A percentile compares a stretch with the other conserved stretches of the same genome.
Evolutionary conservation across 495 filamentous ascomycete species (phyloP).

Genomic region (Trichocladium antarcticum): DNA sequence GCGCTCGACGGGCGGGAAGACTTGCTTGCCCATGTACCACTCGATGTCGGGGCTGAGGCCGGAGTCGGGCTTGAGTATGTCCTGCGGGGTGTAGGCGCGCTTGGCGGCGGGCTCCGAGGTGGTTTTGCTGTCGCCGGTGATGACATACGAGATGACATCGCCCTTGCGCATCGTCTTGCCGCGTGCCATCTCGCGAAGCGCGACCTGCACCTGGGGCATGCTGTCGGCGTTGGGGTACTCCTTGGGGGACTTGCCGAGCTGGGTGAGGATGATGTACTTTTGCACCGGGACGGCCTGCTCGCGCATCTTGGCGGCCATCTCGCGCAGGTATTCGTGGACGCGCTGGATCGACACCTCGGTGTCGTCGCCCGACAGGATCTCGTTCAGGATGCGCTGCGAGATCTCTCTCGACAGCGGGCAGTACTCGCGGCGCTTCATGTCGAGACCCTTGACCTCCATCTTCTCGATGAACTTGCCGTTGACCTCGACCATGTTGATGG

Average conservation of each 20-base stretch:
- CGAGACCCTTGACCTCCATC: conserved; percentile 94
- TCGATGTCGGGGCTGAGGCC: conserved; percentile 77
- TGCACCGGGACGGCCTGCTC: conserved; percentile 56
- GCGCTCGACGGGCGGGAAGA: conserved; percentile 96
- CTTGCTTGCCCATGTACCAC: conserved; percentile 96
- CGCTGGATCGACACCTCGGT: conserved; percentile 77
- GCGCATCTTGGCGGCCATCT: conserved; percentile 73
- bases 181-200: conserved; percentile 72
- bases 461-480: conserved; percentile 88
- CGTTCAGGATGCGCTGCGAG: conserved; percentile 70
- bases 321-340: conserved; percentile 83
- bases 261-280: conserved; percentile 96
- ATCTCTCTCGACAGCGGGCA: conserved; percentile 90
- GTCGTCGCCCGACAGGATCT: conserved; percentile 89
- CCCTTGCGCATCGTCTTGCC: conserved; percentile 82
- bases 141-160: conserved; percentile 91
- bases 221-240: conserved; percentile 86
- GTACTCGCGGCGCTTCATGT: conserved; percentile 96
- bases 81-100: conserved; percentile 75
- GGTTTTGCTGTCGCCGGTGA: conserved; percentile 65
- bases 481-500: conserved; percentile 81
- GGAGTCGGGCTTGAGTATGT: conserved; percentile 65
- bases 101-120: conserved; percentile 69
- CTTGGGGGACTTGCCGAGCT: conserved; percentile 84
- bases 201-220: conserved; percentile 98